These are phyloP conservation scores for Ruellia speciosa DNA, from an alignment of 305 asterid species.

Conservation along the genomic window DNA sequence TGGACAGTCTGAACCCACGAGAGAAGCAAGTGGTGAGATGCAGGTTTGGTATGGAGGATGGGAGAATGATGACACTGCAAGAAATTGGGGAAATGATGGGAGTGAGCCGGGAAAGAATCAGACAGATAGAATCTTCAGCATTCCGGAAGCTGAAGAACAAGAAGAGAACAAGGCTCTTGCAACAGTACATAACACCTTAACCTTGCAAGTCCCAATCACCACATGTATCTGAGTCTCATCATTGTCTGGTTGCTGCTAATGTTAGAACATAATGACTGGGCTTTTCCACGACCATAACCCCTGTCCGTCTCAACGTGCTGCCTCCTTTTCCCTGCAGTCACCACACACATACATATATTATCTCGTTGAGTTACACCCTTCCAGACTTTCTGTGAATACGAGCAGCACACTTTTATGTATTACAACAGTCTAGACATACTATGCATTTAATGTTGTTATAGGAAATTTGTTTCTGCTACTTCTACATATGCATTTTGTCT, in stretches of 20 bases:
- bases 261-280: not conserved
- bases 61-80: slow-evolving; percentile 78
- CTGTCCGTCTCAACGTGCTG: no score
- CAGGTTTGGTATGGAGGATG: slow-evolving; percentile 83
- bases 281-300: no score
- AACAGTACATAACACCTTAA: slow-evolving; percentile 39
- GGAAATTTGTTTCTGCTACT: no score
- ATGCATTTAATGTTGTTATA: no score
- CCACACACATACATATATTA: no score
- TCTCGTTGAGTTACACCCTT: no score
- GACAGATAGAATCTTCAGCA: slow-evolving; percentile 78
- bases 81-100: slow-evolving; percentile 90
- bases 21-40: slow-evolving; percentile 70
- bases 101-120: slow-evolving; percentile 84
- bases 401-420: no score
- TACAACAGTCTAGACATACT: no score
- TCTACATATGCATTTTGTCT: no score
- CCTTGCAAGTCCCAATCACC: not conserved
- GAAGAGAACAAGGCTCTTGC: slow-evolving; percentile 65
- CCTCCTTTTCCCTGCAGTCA: no score
- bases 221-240: not conserved
- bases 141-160: slow-evolving; percentile 89
- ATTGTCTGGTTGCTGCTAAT: not conserved
- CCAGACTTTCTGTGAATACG: no score
- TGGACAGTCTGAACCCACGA: slow-evolving; percentile 63